phyloP scores from a whole-genome alignment of 2,329 filamentous ascomycete species.

The Colletotrichum tropicale region DNA sequence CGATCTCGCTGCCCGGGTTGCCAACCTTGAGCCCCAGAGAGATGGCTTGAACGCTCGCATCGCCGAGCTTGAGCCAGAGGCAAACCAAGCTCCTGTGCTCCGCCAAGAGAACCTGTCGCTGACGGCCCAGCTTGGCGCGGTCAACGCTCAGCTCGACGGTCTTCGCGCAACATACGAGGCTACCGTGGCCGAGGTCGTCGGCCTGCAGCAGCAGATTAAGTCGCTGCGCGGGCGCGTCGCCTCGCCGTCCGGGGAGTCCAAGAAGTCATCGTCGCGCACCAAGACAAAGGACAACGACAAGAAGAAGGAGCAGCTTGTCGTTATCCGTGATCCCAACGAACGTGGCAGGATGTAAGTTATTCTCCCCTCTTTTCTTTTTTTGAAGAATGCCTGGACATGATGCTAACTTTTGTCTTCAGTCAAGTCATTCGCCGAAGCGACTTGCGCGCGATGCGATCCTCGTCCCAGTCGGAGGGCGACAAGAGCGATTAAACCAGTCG shows the following conservation, averaged over 20 bases:
- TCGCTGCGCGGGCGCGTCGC: slow-evolving; percentile 10
- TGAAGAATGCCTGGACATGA: neutral
- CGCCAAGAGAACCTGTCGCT: slow-evolving; percentile 15
- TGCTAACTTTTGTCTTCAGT: slow-evolving; percentile 2
- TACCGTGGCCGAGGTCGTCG: slow-evolving; percentile 8
- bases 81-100: slow-evolving; percentile 3
- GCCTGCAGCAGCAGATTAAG: slow-evolving; percentile 14
- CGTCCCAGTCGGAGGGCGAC: slow-evolving; percentile 13
- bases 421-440: slow-evolving; percentile 21
- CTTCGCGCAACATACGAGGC: slow-evolving; percentile 16
- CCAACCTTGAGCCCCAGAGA: neutral
- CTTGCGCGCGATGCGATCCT: slow-evolving; percentile 8
- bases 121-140: slow-evolving; percentile 10
- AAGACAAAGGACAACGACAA: slow-evolving; percentile 19
- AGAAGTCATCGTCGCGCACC: slow-evolving; percentile 4
- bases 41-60: slow-evolving; percentile 4
- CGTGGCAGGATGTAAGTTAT: slow-evolving; percentile 19
- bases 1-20: slow-evolving; percentile 3
- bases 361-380: neutral
- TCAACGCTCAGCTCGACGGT: slow-evolving; percentile 17
- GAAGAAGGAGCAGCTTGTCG: slow-evolving; percentile 22
- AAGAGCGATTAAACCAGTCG: slow-evolving; percentile 7
- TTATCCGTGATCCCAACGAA: slow-evolving; percentile 20
- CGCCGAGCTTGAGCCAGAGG: slow-evolving; percentile 8
- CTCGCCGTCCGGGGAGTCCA: slow-evolving; percentile 11